Evolutionary conservation across 495 filamentous ascomycete species (phyloP).

Genomic region (Penicillium simplicissimum): DNA sequence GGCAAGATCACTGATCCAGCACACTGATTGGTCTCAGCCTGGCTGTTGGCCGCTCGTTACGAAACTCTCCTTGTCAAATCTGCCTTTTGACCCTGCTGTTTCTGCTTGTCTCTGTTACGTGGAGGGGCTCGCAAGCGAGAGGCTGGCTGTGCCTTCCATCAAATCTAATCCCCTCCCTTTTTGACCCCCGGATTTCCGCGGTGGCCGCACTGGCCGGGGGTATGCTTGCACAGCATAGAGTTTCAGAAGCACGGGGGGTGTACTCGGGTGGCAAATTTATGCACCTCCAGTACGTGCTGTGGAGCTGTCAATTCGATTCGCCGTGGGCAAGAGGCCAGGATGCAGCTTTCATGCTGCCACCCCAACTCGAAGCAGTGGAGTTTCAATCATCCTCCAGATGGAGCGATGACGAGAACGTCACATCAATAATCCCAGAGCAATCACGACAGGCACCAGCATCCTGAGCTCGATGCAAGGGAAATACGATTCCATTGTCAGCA

Average conservation of each 20-base stretch:
- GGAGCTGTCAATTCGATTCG: neutral
- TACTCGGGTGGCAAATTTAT: constrained; percentile 15
- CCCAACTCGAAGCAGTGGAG: neutral
- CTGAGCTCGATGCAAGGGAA: neutral
- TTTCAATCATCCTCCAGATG: neutral
- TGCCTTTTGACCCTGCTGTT: too few relatives aligned
- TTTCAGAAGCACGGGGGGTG: constrained; percentile 8
- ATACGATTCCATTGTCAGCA: neutral
- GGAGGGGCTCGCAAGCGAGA: neutral
- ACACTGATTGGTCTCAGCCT: constrained; percentile 17
- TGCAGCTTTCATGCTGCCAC: neutral
- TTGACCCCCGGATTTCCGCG: constrained; percentile 18
- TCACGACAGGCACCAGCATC: constrained; percentile 1
- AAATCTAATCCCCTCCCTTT: neutral
- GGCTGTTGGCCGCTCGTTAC: neutral
- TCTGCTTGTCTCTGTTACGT: neutral
- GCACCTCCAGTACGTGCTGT: neutral
- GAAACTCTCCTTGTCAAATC: constrained; percentile 7
- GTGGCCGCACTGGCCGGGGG: neutral
- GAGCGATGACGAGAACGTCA: neutral
- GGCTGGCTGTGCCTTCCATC: neutral
- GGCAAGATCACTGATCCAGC: constrained; percentile 8
- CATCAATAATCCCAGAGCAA: neutral
- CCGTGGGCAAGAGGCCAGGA: neutral
- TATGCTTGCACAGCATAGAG: constrained; percentile 18